Evolutionary conservation across 2,329 filamentous ascomycete species (phyloP).

Genomic region (Claviceps humidiphila): DNA sequence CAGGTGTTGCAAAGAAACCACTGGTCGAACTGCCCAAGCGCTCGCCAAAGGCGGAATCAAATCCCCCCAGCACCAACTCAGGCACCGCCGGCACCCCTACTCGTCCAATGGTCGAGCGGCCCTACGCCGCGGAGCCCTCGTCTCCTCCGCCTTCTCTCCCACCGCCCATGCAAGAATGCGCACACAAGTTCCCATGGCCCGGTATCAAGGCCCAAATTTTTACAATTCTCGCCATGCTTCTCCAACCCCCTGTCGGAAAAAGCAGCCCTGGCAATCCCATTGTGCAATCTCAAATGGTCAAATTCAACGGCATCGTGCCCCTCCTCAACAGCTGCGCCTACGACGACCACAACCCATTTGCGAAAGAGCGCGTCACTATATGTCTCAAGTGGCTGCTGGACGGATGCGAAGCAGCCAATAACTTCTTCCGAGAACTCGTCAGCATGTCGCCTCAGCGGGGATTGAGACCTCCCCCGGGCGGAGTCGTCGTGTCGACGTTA

Average conservation of each 20-base stretch:
- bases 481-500: conserved; percentile 28
- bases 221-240: conserved; percentile 74
- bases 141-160: conserved; percentile 23
- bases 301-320: conserved; percentile 73
- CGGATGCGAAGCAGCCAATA: conserved; percentile 59
- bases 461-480: conserved; percentile 20
- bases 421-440: conserved; percentile 54
- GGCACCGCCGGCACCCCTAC: conserved; percentile 4
- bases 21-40: conserved; percentile 35
- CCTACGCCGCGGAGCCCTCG: conserved; percentile 33
- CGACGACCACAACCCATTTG: conserved; percentile 87
- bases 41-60: conserved; percentile 11
- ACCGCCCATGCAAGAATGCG: conserved; percentile 44
- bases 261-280: conserved; percentile 51
- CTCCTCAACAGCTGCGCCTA: conserved; percentile 82
- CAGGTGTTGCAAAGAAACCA: conserved; percentile 72
- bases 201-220: conserved; percentile 88
- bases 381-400: conserved; percentile 76
- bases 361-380: conserved; percentile 80
- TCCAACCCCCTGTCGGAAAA: conserved; percentile 62
- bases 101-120: conserved; percentile 44
- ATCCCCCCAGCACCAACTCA: conserved; percentile 18
- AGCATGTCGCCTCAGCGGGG: conserved; percentile 28
- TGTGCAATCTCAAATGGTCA: conserved; percentile 79
- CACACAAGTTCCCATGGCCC: conserved; percentile 51